A percentile compares a stretch with the other conserved stretches of the same genome.
phyloP scores from a whole-genome alignment of 2,329 filamentous ascomycete species.

The Pseudocercospora vitis region DNA sequence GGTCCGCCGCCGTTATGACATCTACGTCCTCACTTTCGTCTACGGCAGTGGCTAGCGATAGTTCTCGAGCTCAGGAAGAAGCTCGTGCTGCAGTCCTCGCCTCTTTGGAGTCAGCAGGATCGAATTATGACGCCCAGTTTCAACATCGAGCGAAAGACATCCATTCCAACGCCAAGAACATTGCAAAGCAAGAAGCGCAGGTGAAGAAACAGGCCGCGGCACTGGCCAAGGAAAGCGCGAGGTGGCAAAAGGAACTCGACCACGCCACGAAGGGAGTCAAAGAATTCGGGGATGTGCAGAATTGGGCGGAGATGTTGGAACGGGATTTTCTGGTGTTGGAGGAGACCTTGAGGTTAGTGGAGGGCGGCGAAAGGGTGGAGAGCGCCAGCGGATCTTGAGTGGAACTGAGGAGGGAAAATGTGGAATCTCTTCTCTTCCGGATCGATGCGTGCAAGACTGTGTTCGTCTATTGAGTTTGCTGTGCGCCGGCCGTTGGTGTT shows the following conservation, averaged over 20 bases:
- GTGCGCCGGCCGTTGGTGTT: not conserved
- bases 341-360: constrained; percentile 40
- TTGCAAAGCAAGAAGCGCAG: constrained; percentile 61
- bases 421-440: constrained; percentile 33
- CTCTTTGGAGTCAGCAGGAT: constrained; percentile 58
- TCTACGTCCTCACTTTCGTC: constrained; percentile 22
- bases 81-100: constrained; percentile 54
- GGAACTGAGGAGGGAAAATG: too few species aligned
- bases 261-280: constrained; percentile 66
- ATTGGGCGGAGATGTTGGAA: constrained; percentile 80
- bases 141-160: constrained; percentile 67
- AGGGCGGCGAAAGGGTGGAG: constrained; percentile 32
- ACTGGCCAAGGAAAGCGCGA: constrained; percentile 63
- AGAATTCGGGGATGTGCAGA: constrained; percentile 79
- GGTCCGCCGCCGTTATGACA: constrained; percentile 9
- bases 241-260: constrained; percentile 63
- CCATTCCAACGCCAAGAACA: constrained; percentile 66
- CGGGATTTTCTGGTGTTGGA: constrained; percentile 41
- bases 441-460: not conserved
- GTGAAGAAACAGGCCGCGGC: constrained; percentile 52
- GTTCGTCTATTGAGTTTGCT: too few species aligned
- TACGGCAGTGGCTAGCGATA: constrained; percentile 21
- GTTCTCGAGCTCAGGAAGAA: constrained; percentile 44
- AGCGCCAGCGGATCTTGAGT: constrained; percentile 36
- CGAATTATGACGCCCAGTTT: constrained; percentile 68